Percentiles rank a stretch among this genome's conserved stretches.
These are phyloP conservation scores for Oxyria digyna DNA, from an alignment of 148 eudicot genomes.

Conservation along the genomic window DNA sequence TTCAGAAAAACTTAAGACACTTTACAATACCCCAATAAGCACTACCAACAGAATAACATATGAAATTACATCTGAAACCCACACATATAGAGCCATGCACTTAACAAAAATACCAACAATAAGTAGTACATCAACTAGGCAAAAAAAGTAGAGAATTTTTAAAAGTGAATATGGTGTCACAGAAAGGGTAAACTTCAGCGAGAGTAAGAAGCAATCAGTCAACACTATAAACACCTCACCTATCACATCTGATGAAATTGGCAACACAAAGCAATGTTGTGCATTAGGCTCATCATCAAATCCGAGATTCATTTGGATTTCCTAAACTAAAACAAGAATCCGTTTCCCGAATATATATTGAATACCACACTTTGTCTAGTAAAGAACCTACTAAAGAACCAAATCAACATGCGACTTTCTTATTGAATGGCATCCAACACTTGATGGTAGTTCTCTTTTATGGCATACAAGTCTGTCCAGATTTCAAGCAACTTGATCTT, in stretches of 20 bases:
- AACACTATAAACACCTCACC: background rate
- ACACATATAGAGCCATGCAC: background rate
- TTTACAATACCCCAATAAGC: background rate
- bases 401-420: background rate
- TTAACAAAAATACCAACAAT: background rate
- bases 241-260: background rate
- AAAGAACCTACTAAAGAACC: background rate
- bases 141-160: background rate
- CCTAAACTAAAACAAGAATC: background rate
- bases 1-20: background rate
- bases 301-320: background rate
- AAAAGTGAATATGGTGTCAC: background rate
- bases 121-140: background rate
- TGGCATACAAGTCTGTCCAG: background rate
- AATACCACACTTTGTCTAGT: background rate
- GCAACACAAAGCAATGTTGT: background rate
- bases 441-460: background rate
- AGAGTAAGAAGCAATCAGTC: background rate
- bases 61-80: background rate
- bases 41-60: background rate
- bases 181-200: background rate
- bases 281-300: background rate
- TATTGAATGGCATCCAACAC: background rate
- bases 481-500: background rate
- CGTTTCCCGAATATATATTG: no score